A percentile compares a stretch with the other conserved stretches of the same genome.
Conservation (phyloP, 2,329 filamentous ascomycete species). For the Colletotrichum costaricense region DNA sequence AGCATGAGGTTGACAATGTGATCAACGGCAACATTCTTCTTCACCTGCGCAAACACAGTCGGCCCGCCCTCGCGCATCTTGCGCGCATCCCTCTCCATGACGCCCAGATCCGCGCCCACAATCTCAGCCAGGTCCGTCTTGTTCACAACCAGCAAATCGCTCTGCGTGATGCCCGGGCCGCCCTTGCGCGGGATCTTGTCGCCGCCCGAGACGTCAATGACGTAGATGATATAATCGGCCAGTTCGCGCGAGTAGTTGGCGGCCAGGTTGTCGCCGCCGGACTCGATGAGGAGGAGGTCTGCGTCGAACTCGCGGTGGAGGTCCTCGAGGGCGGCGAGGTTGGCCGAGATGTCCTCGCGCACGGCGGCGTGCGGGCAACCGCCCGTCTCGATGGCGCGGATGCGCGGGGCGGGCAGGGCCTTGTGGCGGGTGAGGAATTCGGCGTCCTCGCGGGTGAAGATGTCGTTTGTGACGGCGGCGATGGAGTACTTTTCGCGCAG, state of each 20-base stretch:
- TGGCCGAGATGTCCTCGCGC: constrained; percentile 94
- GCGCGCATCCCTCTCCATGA: constrained; percentile 95
- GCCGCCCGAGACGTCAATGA: constrained; percentile 95
- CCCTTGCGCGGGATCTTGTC: constrained; percentile 98
- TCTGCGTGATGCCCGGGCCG: constrained; percentile 96
- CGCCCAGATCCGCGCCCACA: constrained; percentile 87
- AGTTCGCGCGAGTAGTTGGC: constrained; percentile 96
- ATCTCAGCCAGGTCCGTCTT: constrained; percentile 95
- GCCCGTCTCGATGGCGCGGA: constrained; percentile 96
- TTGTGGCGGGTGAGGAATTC: constrained; percentile 92
- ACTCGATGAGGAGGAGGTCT: constrained; percentile 93
- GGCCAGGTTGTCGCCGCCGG: constrained; percentile 94
- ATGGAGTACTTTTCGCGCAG: constrained; percentile 86
- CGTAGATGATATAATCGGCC: constrained; percentile 98
- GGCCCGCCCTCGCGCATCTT: constrained; percentile 97
- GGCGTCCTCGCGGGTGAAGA: constrained; percentile 98
- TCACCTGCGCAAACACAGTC: constrained; percentile 97
- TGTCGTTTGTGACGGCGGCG: constrained; percentile 97
- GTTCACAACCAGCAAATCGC: constrained; percentile 92
- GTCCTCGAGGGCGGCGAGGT: constrained; percentile 91
- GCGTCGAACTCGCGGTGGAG: constrained; percentile 83
- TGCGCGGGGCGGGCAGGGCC: constrained; percentile 84
- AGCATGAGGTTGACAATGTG: constrained; percentile 90
- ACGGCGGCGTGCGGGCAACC: constrained; percentile 97
- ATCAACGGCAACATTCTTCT: constrained; percentile 85